phyloP scores from a whole-genome alignment of 2,329 filamentous ascomycete species.

The Ophiostoma sp. region DNA sequence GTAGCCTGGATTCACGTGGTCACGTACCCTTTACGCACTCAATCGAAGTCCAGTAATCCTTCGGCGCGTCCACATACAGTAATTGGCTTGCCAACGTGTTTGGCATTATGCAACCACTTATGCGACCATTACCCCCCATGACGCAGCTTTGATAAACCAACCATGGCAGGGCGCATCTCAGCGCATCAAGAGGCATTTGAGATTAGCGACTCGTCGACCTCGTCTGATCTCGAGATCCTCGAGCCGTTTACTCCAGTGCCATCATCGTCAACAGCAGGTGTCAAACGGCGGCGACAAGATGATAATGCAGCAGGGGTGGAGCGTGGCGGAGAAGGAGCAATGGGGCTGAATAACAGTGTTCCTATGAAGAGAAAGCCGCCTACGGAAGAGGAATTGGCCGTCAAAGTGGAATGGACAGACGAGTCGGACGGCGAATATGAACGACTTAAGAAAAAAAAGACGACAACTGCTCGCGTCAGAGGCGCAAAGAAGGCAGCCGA shows the following conservation, averaged over 20 bases:
- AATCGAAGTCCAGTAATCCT: too few species aligned
- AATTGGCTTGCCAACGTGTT: neutral
- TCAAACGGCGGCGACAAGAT: constrained; percentile 31
- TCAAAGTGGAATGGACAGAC: constrained; percentile 46
- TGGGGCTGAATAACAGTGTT: too few species aligned
- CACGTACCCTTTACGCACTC: constrained; percentile 20
- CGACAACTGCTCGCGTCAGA: constrained; percentile 35
- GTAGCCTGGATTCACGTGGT: constrained; percentile 20
- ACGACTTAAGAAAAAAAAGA: constrained; percentile 45
- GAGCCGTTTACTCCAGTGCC: constrained; percentile 17
- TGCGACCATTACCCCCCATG: neutral
- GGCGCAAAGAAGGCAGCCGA: constrained; percentile 29
- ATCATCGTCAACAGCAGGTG: neutral
- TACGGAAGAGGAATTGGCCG: constrained; percentile 37
- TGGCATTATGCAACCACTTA: neutral
- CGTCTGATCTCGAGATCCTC: neutral
- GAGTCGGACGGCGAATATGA: constrained; percentile 58
- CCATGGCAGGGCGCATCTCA: constrained; percentile 21
- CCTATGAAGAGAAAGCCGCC: neutral
- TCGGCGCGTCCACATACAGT: constrained; percentile 12
- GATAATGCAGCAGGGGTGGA: constrained; percentile 23
- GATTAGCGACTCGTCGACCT: constrained; percentile 21
- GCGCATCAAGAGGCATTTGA: constrained; percentile 15
- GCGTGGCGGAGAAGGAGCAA: constrained; percentile 16
- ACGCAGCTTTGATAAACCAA: constrained; percentile 5